Evolutionary conservation across 306 rosid genomes (phyloP), one percentile per base, ranked within the genome.

Genomic region (Medicago truncatula): DNA sequence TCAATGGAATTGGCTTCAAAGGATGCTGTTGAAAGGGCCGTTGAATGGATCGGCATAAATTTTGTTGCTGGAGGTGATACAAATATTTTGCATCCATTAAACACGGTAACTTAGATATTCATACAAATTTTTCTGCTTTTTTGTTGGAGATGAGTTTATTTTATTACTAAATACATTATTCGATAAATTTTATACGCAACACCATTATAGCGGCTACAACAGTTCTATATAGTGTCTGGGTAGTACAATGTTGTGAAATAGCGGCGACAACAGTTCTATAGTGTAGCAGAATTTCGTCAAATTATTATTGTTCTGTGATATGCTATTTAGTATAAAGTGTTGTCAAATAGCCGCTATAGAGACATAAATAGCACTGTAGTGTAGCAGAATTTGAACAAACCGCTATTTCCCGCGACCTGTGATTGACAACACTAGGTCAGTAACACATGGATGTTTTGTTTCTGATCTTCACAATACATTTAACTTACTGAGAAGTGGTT

Each of bases 21-120:
- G 75, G 94, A 88, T 78, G 79, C 87, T n/a, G 83, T 93, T 71
- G 89, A 91, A 71, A 84, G 75, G 84, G 97, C 97, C 78, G 79
- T 70, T 34, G 86, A 89, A 72, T 93, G 97, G 97, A 86, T 89
- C 70, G 76, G 61, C 80, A 73, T 77, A 18, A 89, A 89, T 66
- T 87, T 91, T 76, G 57, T 93, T 47, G 92, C 97, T 36, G 90
- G 90, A 18, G 96, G 96, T 59, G 89, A 86, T 54, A 93, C 98
- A 59, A 74, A 88, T 80, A 85, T 91, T 41, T 75, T 70, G 75
- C 82, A 53, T 70, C 94, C 98, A 56, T 78, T 93, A 56, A 85
- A 82, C 71, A 75, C 31, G 91, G 97, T 93, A 72, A 71, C 68
- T 40, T 71, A 20, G 46, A 57, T 64, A 50, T 82, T 71, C 64